Percentiles rank a stretch among this genome's conserved stretches.
These are phyloP conservation scores for Nasturtium officinale DNA, from an alignment of 345 rosid species.

Conservation along the genomic window DNA sequence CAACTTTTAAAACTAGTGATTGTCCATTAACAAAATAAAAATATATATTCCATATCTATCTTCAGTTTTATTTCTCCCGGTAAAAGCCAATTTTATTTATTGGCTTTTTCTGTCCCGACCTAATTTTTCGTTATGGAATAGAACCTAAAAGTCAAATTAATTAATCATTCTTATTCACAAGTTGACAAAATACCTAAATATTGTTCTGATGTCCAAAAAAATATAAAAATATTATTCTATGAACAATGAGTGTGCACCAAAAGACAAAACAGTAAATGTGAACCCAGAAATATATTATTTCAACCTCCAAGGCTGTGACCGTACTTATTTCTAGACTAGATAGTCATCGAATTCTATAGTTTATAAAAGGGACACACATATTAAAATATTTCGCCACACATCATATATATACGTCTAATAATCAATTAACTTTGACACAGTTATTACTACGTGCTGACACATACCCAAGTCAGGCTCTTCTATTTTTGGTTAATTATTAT, in stretches of 20 bases:
- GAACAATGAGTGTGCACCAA: constrained; percentile 4
- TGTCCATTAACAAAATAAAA: constrained; percentile 29
- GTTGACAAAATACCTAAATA: neutral
- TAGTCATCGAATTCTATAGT: neutral
- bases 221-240: neutral
- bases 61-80: too few species aligned
- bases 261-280: constrained; percentile 26
- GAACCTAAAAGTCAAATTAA: constrained; percentile 30
- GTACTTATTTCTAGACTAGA: too few species aligned
- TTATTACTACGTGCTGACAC: constrained; percentile 8
- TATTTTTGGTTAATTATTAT: constrained; percentile 1
- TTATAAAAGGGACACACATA: neutral
- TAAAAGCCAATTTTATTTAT: too few species aligned
- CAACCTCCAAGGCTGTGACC: constrained; percentile 28
- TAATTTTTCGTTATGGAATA: constrained; percentile 22
- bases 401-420: constrained; percentile 11
- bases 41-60: too few species aligned
- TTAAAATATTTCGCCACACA: neutral
- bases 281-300: neutral
- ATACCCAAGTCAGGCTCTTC: constrained; percentile 30
- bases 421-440: constrained; percentile 18
- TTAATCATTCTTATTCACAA: constrained; percentile 11
- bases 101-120: constrained; percentile 25
- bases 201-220: too few species aligned
- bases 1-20: constrained; percentile 22